Conservation (phyloP, 2,329 filamentous ascomycete species). For the Helicocarpus griseus region DNA sequence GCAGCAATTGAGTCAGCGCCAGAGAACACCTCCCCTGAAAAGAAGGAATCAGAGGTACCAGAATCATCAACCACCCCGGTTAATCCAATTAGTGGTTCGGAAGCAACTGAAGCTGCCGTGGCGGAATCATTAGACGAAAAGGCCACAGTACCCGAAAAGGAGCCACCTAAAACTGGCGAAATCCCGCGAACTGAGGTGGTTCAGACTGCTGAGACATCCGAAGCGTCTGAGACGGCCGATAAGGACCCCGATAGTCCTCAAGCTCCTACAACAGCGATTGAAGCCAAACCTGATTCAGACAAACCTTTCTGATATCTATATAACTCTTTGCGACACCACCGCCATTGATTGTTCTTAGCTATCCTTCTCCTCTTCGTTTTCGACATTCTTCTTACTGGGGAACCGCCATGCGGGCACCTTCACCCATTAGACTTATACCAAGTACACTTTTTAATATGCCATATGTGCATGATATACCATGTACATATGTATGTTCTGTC, state of each 20-base stretch:
- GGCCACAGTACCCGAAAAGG: not conserved
- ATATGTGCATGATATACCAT: not conserved
- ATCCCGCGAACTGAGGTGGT: no score
- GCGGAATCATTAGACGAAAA: not conserved
- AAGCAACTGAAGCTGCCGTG: not conserved
- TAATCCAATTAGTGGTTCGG: not conserved
- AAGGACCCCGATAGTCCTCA: not conserved
- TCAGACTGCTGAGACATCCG: no score
- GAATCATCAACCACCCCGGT: not conserved
- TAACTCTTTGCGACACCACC: not conserved
- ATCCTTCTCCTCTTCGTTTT: not conserved
- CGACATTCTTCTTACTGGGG: not conserved
- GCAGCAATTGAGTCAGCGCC: not conserved
- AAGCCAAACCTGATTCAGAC: conserved; percentile 1
- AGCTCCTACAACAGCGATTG: conserved; percentile 2
- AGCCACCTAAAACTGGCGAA: not conserved
- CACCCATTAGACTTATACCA: not conserved
- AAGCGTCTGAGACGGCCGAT: not conserved
- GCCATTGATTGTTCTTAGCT: not conserved
- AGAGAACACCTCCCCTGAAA: not conserved
- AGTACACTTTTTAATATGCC: not conserved
- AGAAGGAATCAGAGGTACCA: not conserved
- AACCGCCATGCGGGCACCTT: not conserved
- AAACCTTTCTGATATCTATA: not conserved
- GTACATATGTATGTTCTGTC: not conserved